Evolutionary conservation across 2,329 filamentous ascomycete genomes (phyloP).

Genomic region (Aspergillus hortae): DNA sequence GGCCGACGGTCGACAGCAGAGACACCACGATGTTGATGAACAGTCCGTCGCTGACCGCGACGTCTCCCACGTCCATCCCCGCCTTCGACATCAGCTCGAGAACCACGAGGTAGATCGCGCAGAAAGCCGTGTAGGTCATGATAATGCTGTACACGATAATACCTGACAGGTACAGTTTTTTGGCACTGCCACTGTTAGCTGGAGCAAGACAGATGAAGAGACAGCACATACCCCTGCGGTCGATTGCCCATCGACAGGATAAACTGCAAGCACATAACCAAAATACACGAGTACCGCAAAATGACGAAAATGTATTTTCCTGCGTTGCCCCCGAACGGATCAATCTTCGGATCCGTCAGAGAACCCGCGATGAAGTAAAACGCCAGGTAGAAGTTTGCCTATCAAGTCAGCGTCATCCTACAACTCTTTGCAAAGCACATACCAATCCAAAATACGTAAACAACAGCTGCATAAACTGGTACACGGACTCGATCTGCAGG

Average conservation of each 20-base stretch:
- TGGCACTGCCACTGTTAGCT: slow-evolving; percentile 50
- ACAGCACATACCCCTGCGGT: slow-evolving; percentile 66
- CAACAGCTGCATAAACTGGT: slow-evolving; percentile 85
- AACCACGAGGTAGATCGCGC: slow-evolving; percentile 82
- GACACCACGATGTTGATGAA: slow-evolving; percentile 95
- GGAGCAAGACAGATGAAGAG: background rate
- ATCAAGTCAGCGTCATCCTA: background rate
- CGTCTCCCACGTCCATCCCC: slow-evolving; percentile 34
- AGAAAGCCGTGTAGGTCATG: slow-evolving; percentile 94
- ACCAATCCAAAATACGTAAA: slow-evolving; percentile 95
- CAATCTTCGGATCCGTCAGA: slow-evolving; percentile 70
- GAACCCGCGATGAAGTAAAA: slow-evolving; percentile 98
- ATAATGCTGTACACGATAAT: slow-evolving; percentile 91
- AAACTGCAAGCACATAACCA: slow-evolving; percentile 92
- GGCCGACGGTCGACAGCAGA: slow-evolving; percentile 79
- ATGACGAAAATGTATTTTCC: slow-evolving; percentile 82
- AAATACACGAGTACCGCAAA: slow-evolving; percentile 76
- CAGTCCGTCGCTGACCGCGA: slow-evolving; percentile 74
- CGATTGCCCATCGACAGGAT: slow-evolving; percentile 95
- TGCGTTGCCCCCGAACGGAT: slow-evolving; percentile 88
- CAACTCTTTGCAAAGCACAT: slow-evolving; percentile 13
- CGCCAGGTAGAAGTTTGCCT: slow-evolving; percentile 95
- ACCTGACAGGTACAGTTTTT: slow-evolving; percentile 79
- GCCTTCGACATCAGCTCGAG: slow-evolving; percentile 63
- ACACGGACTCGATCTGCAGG: slow-evolving; percentile 90